A percentile compares a stretch with the other conserved stretches of the same genome.
Conservation (phyloP, 768 basidiomycete species). For the Crucibulum laeve region DNA sequence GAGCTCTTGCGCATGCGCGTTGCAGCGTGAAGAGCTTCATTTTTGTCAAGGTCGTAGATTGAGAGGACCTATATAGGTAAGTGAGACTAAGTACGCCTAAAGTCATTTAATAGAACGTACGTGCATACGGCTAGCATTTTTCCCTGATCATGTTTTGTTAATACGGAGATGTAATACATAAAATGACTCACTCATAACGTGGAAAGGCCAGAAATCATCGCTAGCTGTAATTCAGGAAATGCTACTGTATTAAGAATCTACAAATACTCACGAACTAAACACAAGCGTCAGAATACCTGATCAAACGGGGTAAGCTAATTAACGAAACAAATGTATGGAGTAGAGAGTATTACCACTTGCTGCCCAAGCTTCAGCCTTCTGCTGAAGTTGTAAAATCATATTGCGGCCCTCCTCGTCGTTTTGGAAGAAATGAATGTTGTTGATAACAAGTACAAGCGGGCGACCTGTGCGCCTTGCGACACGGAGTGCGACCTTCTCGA, state of each 20-base stretch:
- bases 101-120: conserved; percentile 23
- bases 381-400: conserved; percentile 83
- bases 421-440: conserved; percentile 72
- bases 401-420: conserved; percentile 75
- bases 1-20: conserved; percentile 43
- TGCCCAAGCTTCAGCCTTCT: conserved; percentile 83
- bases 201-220: conserved; percentile 84
- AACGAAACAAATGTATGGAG: conserved; percentile 3
- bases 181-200: conserved; percentile 50
- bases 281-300: conserved; percentile 77
- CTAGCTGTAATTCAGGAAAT: conserved; percentile 30
- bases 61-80: conserved; percentile 50
- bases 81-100: neutral
- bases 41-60: conserved; percentile 60
- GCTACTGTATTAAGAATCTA: conserved; percentile 5
- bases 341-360: conserved; percentile 52
- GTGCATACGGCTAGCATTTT: conserved; percentile 72
- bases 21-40: conserved; percentile 57
- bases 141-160: conserved; percentile 36
- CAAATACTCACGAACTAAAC: conserved; percentile 57
- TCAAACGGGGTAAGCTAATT: neutral
- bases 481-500: conserved; percentile 79
- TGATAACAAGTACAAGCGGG: conserved; percentile 78
- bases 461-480: conserved; percentile 50
- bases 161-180: conserved; percentile 8